phyloP scores from a whole-genome alignment of 768 basidiomycete species.

The Termitomyces sp. region DNA sequence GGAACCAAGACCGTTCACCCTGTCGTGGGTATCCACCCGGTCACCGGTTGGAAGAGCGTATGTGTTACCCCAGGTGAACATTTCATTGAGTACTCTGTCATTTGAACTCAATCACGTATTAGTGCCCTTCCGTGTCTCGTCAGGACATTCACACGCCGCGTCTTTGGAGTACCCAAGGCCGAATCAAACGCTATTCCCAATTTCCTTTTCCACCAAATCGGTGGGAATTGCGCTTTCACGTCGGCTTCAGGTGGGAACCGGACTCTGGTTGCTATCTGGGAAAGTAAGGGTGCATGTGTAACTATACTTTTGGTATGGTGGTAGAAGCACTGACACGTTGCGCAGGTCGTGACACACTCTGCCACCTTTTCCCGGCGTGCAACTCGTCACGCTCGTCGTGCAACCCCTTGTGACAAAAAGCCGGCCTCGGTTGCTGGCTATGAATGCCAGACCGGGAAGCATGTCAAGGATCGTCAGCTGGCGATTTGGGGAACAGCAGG shows the following conservation, averaged over 20 bases:
- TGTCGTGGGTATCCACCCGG: slow-evolving; percentile 81
- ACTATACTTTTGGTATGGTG: neutral
- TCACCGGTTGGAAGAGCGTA: slow-evolving; percentile 79
- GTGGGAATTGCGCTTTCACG: slow-evolving; percentile 65
- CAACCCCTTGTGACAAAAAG: slow-evolving; percentile 76
- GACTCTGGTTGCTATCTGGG: slow-evolving; percentile 85
- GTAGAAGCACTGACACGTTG: neutral
- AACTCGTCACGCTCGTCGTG: slow-evolving; percentile 71
- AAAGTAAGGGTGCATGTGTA: slow-evolving; percentile 58
- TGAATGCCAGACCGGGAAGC: slow-evolving; percentile 54
- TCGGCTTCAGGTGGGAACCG: slow-evolving; percentile 71
- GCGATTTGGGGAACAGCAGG: slow-evolving; percentile 70
- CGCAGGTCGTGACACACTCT: slow-evolving; percentile 65
- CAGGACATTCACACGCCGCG: slow-evolving; percentile 76
- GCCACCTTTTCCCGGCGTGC: slow-evolving; percentile 80
- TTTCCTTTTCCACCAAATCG: slow-evolving; percentile 69
- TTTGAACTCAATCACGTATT: neutral
- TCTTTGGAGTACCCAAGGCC: slow-evolving; percentile 73
- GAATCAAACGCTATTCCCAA: slow-evolving; percentile 72
- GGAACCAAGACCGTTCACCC: slow-evolving; percentile 71
- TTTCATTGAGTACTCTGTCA: neutral
- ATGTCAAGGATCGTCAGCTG: slow-evolving; percentile 66
- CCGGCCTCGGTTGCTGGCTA: slow-evolving; percentile 73
- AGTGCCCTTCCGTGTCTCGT: neutral
- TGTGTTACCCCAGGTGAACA: slow-evolving; percentile 67